These are phyloP conservation scores for Microcyclospora tardicrescens DNA, from an alignment of 2,329 filamentous ascomycete genomes.

Conservation along the genomic window DNA sequence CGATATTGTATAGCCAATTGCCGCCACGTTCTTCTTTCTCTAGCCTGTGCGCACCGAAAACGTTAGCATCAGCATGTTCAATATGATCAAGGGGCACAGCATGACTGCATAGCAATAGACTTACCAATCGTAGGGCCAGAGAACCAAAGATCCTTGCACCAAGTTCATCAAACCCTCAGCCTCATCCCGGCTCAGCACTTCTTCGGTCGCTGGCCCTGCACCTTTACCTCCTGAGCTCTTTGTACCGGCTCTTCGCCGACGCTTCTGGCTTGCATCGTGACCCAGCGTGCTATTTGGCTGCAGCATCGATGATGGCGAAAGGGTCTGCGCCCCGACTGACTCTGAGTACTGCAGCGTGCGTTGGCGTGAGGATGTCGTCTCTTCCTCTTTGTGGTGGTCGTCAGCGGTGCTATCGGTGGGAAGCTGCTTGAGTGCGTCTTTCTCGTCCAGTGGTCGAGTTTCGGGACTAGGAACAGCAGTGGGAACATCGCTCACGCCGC, in stretches of 20 bases:
- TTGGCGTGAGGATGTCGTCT: constrained; percentile 19
- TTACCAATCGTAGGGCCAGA: constrained; percentile 88
- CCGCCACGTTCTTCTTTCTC: constrained; percentile 80
- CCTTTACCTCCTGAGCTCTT: constrained; percentile 40
- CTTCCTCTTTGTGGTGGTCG: constrained; percentile 11
- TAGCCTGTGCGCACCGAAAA: constrained; percentile 38
- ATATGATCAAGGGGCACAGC: not conserved
- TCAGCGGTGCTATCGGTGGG: not conserved
- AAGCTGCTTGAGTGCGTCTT: constrained; percentile 9
- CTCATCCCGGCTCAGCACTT: constrained; percentile 59
- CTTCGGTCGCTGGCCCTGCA: constrained; percentile 53
- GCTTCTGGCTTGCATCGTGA: constrained; percentile 36
- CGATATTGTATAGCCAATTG: constrained; percentile 94
- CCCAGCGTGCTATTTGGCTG: constrained; percentile 6
- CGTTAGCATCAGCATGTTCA: constrained; percentile 5
- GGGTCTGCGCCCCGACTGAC: constrained; percentile 17
- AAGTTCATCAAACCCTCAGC: constrained; percentile 70
- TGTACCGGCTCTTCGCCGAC: constrained; percentile 56
- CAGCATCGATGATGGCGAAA: constrained; percentile 10
- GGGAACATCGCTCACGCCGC: constrained; percentile 13
- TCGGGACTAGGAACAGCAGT: constrained; percentile 18
- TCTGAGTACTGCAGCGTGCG: constrained; percentile 23
- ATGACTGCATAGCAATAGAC: constrained; percentile 10
- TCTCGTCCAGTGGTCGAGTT: constrained; percentile 16
- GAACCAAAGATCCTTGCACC: constrained; percentile 76